Percentiles rank a stretch among this genome's conserved stretches.
These are phyloP conservation scores for Rusavskia elegans DNA, from an alignment of 495 filamentous ascomycete genomes.

Conservation along the genomic window DNA sequence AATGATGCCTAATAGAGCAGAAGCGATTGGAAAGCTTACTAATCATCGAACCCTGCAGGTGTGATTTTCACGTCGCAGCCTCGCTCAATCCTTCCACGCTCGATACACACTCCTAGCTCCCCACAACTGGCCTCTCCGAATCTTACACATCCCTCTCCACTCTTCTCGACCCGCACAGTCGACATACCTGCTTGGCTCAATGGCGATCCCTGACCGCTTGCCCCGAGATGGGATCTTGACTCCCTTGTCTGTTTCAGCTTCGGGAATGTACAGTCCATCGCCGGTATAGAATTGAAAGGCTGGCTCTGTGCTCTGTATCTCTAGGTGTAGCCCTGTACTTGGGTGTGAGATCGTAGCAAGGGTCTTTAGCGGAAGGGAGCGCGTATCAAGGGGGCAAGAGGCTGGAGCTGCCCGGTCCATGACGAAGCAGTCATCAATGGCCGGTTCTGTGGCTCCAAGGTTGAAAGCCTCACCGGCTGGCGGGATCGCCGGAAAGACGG, in stretches of 20 bases:
- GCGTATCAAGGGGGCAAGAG: conserved; percentile 62
- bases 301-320: conserved; percentile 78
- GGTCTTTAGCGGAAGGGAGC: conserved; percentile 40
- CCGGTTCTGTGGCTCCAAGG: conserved; percentile 47
- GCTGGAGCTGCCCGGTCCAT: conserved; percentile 37
- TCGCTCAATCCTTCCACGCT: conserved; percentile 46
- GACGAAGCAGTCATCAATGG: conserved; percentile 86
- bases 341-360: conserved; percentile 57
- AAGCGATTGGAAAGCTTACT: too few species aligned
- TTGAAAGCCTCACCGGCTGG: conserved; percentile 47
- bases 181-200: conserved; percentile 81
- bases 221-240: conserved; percentile 47
- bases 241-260: conserved; percentile 42
- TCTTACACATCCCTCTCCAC: conserved; percentile 59
- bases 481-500: conserved; percentile 41
- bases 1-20: too few species aligned
- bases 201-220: conserved; percentile 62
- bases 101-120: conserved; percentile 65
- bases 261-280: conserved; percentile 63
- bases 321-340: conserved; percentile 55
- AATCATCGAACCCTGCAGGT: too few species aligned
- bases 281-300: conserved; percentile 96
- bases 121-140: conserved; percentile 68
- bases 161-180: conserved; percentile 69
- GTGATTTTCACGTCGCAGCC: too few species aligned